Evolutionary conservation across 257 asterid species (phyloP).

Genomic region (Primulina eburnea): DNA sequence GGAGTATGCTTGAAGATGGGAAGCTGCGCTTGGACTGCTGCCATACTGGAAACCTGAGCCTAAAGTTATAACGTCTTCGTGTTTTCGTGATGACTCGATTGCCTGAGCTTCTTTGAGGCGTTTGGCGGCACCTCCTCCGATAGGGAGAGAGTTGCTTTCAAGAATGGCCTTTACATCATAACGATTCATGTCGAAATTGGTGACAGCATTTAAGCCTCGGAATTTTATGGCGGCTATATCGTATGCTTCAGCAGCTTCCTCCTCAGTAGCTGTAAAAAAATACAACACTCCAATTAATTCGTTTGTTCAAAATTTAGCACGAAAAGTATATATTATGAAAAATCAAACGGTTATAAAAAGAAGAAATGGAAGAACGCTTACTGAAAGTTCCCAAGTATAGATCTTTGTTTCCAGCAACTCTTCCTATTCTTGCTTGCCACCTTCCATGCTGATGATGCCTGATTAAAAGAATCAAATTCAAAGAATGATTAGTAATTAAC

Average conservation of each 20-base stretch:
- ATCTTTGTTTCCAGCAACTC: constrained; percentile 97
- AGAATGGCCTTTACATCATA: constrained; percentile 87
- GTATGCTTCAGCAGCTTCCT: constrained; percentile 96
- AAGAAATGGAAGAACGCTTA: constrained; percentile 24
- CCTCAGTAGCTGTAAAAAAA: constrained; percentile 62
- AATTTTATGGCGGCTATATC: constrained; percentile 89
- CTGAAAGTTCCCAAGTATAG: constrained; percentile 91
- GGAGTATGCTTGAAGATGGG: constrained; percentile 46
- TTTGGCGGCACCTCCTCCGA: constrained; percentile 87
- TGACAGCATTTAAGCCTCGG: constrained; percentile 81
- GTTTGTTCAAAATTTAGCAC: too few relatives aligned
- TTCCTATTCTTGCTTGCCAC: constrained; percentile 93
- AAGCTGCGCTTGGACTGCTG: constrained; percentile 23
- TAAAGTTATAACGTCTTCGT: constrained; percentile 59
- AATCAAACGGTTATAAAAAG: too few relatives aligned
- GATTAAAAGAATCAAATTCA: constrained; percentile 5
- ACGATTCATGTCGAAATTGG: constrained; percentile 88
- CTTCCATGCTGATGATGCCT: constrained; percentile 98
- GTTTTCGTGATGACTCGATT: constrained; percentile 59
- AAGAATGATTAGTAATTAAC: too few relatives aligned
- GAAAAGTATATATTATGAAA: too few relatives aligned
- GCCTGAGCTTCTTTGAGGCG: constrained; percentile 86
- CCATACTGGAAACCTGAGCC: constrained; percentile 55
- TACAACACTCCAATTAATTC: background rate
- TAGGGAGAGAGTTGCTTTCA: constrained; percentile 79